Evolutionary conservation across 2,329 filamentous ascomycete genomes (phyloP).

Genomic region (Apiospora pterosperma): DNA sequence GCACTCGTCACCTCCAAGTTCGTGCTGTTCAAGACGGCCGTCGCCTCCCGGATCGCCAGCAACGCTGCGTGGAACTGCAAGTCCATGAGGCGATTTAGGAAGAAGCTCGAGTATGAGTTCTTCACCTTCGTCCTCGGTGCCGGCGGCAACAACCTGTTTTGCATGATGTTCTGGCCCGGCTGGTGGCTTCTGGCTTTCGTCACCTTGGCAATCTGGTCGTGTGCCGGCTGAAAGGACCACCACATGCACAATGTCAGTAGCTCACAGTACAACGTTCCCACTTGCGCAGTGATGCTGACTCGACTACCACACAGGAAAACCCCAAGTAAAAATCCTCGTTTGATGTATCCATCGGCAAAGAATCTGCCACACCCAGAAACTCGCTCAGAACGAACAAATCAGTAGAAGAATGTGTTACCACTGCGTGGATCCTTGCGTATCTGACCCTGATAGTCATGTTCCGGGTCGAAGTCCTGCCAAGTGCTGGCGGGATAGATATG

Average conservation of each 20-base stretch:
- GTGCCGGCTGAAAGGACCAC: conserved; percentile 14
- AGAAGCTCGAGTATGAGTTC: conserved; percentile 49
- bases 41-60: conserved; percentile 16
- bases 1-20: conserved; percentile 23
- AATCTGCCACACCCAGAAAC: not conserved
- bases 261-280: not conserved
- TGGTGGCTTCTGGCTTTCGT: conserved; percentile 45
- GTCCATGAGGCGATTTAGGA: conserved; percentile 31
- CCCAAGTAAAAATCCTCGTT: not conserved
- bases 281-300: not conserved
- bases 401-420: conserved; percentile 92
- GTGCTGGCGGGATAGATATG: conserved; percentile 96
- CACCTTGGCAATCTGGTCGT: conserved; percentile 30
- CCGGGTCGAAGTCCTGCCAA: conserved; percentile 93
- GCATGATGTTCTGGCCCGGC: conserved; percentile 56
- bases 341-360: not conserved
- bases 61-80: conserved; percentile 33
- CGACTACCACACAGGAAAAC: conserved; percentile 4
- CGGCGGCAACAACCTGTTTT: conserved; percentile 42
- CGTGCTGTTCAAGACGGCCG: conserved; percentile 7
- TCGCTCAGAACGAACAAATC: conserved; percentile 24
- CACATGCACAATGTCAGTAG: not conserved
- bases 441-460: conserved; percentile 76
- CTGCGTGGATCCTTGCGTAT: conserved; percentile 73
- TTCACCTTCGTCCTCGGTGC: conserved; percentile 48